Percentiles rank a stretch among this genome's conserved stretches.
Evolutionary conservation across 441 rosid species (phyloP).

Genomic region (Manihot esculenta): DNA sequence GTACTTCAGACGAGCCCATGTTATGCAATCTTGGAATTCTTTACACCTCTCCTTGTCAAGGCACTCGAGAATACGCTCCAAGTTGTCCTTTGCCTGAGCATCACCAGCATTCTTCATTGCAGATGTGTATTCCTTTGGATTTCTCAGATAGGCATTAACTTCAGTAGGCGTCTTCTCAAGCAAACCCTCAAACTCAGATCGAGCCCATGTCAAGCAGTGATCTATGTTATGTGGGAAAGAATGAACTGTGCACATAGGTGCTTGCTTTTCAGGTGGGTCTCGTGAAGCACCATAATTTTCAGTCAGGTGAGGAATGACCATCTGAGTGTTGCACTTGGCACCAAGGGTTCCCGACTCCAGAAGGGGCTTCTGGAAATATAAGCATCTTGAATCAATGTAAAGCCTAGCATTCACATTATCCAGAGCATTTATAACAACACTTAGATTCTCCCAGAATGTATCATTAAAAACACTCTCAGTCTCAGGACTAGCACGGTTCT

Average conservation of each 20-base stretch:
- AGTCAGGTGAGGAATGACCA: constrained; percentile 88
- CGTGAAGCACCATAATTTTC: constrained; percentile 95
- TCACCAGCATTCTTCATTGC: constrained; percentile 83
- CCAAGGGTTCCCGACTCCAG: constrained; percentile 95
- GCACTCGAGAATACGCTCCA: constrained; percentile 85
- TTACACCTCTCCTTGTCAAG: constrained; percentile 76
- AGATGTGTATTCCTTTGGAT: constrained; percentile 64
- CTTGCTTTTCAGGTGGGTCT: constrained; percentile 96
- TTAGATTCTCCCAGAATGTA: constrained; percentile 80
- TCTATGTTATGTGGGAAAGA: constrained; percentile 97
- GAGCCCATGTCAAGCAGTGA: constrained; percentile 95
- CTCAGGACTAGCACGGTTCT: constrained; percentile 82
- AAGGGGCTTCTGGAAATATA: constrained; percentile 95
- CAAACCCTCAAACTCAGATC: constrained; percentile 93
- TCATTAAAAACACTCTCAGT: constrained; percentile 87
- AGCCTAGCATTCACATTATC: constrained; percentile 92
- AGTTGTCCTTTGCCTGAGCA: constrained; percentile 85
- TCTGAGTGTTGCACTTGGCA: constrained; percentile 87
- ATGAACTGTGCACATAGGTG: constrained; percentile 95
- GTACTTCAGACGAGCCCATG: constrained; percentile 89
- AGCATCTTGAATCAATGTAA: constrained; percentile 83
- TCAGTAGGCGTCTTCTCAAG: constrained; percentile 91
- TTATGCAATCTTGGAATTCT: constrained; percentile 72
- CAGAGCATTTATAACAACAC: constrained; percentile 68
- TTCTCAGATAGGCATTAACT: constrained; percentile 77